phyloP scores from a whole-genome alignment of 2,329 filamentous ascomycete species.

The Diaporthe capsici region DNA sequence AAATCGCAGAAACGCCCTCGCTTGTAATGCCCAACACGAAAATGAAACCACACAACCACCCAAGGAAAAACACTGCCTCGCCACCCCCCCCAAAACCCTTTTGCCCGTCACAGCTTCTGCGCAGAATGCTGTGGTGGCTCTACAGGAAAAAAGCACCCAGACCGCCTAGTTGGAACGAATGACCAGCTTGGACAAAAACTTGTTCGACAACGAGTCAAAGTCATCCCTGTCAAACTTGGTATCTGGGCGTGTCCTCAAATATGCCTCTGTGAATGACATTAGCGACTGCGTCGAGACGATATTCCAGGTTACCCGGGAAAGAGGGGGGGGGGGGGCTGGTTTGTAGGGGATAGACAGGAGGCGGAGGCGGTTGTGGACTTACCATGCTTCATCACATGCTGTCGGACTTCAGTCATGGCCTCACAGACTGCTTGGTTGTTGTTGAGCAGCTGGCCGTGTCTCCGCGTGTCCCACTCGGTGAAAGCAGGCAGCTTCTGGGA shows the following conservation, averaged over 20 bases:
- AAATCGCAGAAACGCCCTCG: conserved; percentile 48
- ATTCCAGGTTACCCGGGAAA: too few species aligned
- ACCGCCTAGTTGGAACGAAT: conserved; percentile 86
- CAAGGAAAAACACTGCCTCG: conserved; percentile 42
- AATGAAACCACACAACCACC: conserved; percentile 35
- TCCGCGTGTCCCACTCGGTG: conserved; percentile 92
- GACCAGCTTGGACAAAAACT: conserved; percentile 96
- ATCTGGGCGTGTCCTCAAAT: conserved; percentile 83
- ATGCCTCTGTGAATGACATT: conserved; percentile 77
- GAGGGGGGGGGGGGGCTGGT: too few species aligned
- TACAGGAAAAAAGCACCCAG: conserved; percentile 32
- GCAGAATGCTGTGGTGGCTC: conserved; percentile 39
- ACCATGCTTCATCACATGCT: conserved; percentile 96
- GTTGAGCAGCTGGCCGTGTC: conserved; percentile 91
- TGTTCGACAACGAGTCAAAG: conserved; percentile 96
- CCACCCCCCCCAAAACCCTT: not conserved
- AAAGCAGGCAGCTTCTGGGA: conserved; percentile 95
- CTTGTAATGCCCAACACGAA: conserved; percentile 45
- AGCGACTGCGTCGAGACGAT: conserved; percentile 48
- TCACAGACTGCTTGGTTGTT: conserved; percentile 94
- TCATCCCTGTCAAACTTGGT: conserved; percentile 91
- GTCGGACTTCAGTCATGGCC: conserved; percentile 94
- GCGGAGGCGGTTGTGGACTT: conserved; percentile 56
- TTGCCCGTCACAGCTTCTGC: not conserved
- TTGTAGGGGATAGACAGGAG: not conserved